phyloP scores from a whole-genome alignment of 345 rosid species.

The Hibiscus syriacus region DNA sequence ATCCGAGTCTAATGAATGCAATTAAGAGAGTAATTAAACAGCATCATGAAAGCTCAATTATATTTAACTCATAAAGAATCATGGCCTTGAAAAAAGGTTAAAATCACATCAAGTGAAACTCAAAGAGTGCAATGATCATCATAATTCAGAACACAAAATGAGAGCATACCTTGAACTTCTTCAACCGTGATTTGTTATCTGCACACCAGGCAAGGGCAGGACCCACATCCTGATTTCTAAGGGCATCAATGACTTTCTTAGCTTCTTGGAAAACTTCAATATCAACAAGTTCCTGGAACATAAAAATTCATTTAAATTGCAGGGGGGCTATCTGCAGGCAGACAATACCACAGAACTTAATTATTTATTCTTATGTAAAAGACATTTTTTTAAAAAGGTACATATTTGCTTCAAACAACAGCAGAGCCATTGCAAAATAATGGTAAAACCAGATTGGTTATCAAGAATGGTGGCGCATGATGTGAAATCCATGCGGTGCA shows the following conservation, averaged over 20 bases:
- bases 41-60: neutral
- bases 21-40: neutral
- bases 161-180: constrained; percentile 70
- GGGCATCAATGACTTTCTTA: constrained; percentile 79
- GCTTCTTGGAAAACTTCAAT: constrained; percentile 89
- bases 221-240: constrained; percentile 67
- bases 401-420: neutral
- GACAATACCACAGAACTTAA: neutral
- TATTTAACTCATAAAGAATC: neutral
- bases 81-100: neutral
- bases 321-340: neutral
- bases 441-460: neutral
- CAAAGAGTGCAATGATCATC: neutral
- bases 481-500: neutral
- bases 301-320: neutral
- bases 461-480: neutral
- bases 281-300: constrained; percentile 83
- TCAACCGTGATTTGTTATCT: constrained; percentile 84
- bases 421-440: neutral
- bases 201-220: constrained; percentile 92
- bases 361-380: neutral
- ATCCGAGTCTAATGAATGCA: neutral
- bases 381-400: too few species aligned
- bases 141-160: neutral
- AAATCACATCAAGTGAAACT: neutral